phyloP scores from a whole-genome alignment of 2,329 filamentous ascomycete genomes.

The Alternaria tenuissima region DNA sequence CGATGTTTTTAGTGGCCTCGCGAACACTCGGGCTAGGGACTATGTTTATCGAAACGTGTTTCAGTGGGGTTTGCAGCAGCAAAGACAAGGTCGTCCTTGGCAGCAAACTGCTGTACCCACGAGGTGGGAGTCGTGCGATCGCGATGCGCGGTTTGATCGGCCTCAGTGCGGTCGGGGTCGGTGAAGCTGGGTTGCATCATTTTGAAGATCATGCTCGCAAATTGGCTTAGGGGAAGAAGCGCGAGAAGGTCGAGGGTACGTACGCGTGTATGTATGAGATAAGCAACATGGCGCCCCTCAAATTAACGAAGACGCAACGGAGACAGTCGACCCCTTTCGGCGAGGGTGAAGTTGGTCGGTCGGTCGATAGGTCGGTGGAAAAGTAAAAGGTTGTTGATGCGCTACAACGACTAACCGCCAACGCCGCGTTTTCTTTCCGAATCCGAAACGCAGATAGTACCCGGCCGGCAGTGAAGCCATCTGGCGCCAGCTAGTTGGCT shows the following conservation, averaged over 20 bases:
- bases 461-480: neutral
- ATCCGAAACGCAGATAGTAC: neutral
- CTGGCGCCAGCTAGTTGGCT: conserved; percentile 9
- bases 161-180: conserved; percentile 10
- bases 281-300: neutral
- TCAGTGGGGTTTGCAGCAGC: conserved; percentile 1
- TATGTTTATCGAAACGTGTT: conserved; percentile 18
- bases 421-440: conserved; percentile 3
- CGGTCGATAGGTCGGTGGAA: neutral
- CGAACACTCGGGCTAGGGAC: neutral
- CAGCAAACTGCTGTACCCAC: neutral
- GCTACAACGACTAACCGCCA: neutral
- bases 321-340: neutral
- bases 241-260: neutral
- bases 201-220: conserved; percentile 4
- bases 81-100: conserved; percentile 1
- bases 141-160: conserved; percentile 5
- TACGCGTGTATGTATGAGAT: neutral
- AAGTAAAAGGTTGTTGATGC: conserved; percentile 2
- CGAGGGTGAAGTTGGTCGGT: neutral
- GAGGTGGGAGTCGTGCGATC: neutral
- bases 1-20: neutral
- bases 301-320: conserved; percentile 1
- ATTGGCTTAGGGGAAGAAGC: neutral
- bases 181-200: conserved; percentile 4